These are phyloP conservation scores for Dactylellina haptotyla DNA, from an alignment of 2,329 filamentous ascomycete genomes.

Conservation along the genomic window DNA sequence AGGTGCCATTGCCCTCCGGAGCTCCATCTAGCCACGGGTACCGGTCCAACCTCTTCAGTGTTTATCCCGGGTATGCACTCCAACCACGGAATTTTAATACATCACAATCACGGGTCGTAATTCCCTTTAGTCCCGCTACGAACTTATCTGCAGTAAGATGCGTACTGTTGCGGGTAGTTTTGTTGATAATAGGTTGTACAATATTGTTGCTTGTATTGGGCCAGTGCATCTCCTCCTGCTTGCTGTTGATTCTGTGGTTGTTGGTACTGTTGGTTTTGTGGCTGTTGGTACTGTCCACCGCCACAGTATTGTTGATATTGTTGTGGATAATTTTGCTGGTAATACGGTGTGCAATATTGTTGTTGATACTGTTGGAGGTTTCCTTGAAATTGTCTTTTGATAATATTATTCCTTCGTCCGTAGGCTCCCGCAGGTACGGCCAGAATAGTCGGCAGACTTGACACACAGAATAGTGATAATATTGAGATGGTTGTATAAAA, in stretches of 20 bases:
- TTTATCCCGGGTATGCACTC: too few species aligned
- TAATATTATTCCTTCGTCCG: not conserved
- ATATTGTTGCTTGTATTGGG: not conserved
- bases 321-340: not conserved
- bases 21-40: too few species aligned
- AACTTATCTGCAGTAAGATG: not conserved
- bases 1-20: too few species aligned
- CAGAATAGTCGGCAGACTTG: too few species aligned
- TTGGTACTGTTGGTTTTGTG: not conserved
- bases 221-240: not conserved
- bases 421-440: not conserved
- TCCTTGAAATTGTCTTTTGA: constrained; percentile 2
- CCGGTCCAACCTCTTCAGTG: too few species aligned
- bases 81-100: too few species aligned
- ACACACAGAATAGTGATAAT: too few species aligned
- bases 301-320: not conserved
- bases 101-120: too few species aligned
- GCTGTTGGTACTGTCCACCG: not conserved
- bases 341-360: not conserved
- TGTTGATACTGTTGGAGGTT: not conserved
- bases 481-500: too few species aligned
- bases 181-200: not conserved
- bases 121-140: not conserved
- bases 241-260: not conserved
- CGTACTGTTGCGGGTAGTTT: not conserved